phyloP scores from a whole-genome alignment of 441 rosid species.

The Erysimum cheiri region DNA sequence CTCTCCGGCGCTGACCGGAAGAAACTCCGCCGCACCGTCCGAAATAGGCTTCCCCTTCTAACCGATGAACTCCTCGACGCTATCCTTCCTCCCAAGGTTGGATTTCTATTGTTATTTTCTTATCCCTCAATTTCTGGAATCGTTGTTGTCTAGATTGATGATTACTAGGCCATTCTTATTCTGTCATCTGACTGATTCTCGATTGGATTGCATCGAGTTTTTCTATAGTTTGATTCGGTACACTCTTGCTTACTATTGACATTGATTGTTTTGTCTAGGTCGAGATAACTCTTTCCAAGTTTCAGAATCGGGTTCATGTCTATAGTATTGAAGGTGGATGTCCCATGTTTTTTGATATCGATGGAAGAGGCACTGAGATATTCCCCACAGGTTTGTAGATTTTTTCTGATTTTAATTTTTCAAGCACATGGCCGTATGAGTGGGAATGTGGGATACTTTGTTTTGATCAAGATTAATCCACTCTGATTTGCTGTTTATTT shows the following conservation, averaged over 20 bases:
- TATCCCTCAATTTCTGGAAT: background rate
- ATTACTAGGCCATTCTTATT: background rate
- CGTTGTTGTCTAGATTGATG: background rate
- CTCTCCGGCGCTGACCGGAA: slow-evolving; percentile 96
- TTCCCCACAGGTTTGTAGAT: slow-evolving; percentile 74
- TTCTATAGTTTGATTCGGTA: slow-evolving; percentile 1
- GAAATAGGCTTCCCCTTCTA: slow-evolving; percentile 66
- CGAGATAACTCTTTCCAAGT: slow-evolving; percentile 81
- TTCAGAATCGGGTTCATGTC: slow-evolving; percentile 80
- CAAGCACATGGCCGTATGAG: background rate
- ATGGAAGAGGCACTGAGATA: slow-evolving; percentile 85
- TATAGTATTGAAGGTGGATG: slow-evolving; percentile 80
- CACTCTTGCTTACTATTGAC: background rate
- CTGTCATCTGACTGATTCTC: slow-evolving; percentile 21
- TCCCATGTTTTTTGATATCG: slow-evolving; percentile 87
- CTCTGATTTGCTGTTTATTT: slow-evolving; percentile 9
- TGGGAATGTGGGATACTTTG: background rate
- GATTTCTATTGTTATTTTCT: background rate
- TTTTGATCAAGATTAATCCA: background rate
- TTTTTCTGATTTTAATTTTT: background rate
- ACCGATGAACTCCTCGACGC: slow-evolving; percentile 75
- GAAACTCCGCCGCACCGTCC: slow-evolving; percentile 75
- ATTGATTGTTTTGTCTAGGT: slow-evolving; percentile 54
- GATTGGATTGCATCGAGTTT: slow-evolving; percentile 5
- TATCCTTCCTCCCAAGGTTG: slow-evolving; percentile 85